Conservation (phyloP, 208 protist genomes). For the Herpetomonas samuelpessoai region DNA sequence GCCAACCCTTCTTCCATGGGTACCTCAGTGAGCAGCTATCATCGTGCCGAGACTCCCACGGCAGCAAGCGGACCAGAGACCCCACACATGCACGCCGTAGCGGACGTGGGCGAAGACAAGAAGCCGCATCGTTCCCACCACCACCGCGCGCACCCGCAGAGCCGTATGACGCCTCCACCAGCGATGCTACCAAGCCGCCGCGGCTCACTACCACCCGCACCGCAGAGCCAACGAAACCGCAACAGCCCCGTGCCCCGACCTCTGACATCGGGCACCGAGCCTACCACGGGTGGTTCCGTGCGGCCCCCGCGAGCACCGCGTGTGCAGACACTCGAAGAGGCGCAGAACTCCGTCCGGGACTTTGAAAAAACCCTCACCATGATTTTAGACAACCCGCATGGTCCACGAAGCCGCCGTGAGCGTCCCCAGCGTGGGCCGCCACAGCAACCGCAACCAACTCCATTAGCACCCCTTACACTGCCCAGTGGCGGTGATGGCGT, state of each 20-base stretch:
- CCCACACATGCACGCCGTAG: not conserved
- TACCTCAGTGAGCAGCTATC: not conserved
- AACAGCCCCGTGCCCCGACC: not conserved
- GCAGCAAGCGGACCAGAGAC: not conserved
- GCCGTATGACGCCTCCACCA: not conserved
- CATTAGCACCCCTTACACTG: too few relatives aligned
- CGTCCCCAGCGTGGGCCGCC: not conserved
- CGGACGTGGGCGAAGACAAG: not conserved
- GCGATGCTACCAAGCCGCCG: not conserved
- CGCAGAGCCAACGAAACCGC: not conserved
- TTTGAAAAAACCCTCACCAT: slow-evolving; percentile 17
- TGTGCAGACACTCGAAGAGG: not conserved
- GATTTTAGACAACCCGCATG: slow-evolving; percentile 8
- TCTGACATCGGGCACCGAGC: not conserved
- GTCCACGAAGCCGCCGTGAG: not conserved
- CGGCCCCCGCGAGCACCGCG: not conserved
- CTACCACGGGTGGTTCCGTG: not conserved
- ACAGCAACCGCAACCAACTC: not conserved
- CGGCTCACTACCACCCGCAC: not conserved
- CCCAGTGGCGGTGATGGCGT: too few relatives aligned
- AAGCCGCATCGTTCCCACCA: not conserved
- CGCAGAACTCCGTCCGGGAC: slow-evolving; percentile 3
- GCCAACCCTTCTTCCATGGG: not conserved
- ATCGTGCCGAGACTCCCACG: not conserved
- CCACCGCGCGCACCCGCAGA: too few relatives aligned